phyloP scores from a whole-genome alignment of 2,329 filamentous ascomycete species.

The Macroventuria anomochaeta region DNA sequence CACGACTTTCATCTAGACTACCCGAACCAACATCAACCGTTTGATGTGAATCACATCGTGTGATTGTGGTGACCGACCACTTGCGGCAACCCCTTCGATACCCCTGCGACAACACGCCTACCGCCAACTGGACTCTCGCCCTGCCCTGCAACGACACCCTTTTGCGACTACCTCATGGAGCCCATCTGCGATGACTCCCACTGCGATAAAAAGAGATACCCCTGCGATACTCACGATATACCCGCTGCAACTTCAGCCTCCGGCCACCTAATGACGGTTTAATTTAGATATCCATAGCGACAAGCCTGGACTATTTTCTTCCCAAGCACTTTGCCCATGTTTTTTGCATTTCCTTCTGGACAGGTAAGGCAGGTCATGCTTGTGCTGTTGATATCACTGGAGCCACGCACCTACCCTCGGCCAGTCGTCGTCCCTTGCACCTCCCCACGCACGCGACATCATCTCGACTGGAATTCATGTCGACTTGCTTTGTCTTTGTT shows the following conservation, averaged over 20 bases:
- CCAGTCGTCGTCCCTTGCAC: slow-evolving; percentile 22
- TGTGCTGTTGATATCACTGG: slow-evolving; percentile 23
- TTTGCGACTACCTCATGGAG: slow-evolving; percentile 21
- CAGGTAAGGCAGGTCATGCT: slow-evolving; percentile 32
- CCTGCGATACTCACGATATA: slow-evolving; percentile 5
- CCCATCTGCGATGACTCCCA: slow-evolving; percentile 7
- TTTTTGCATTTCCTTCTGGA: slow-evolving; percentile 12
- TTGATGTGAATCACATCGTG: too few species aligned
- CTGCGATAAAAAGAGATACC: slow-evolving; percentile 2
- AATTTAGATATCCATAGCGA: slow-evolving; percentile 26
- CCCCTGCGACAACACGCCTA: slow-evolving; percentile 9
- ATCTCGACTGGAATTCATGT: not conserved
- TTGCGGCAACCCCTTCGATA: slow-evolving; percentile 6
- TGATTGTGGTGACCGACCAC: slow-evolving; percentile 11
- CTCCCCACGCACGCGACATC: slow-evolving; percentile 20
- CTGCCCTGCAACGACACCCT: slow-evolving; percentile 22
- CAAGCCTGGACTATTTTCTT: slow-evolving; percentile 16
- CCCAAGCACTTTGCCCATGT: slow-evolving; percentile 24
- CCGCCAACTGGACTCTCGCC: slow-evolving; percentile 11
- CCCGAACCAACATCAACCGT: slow-evolving; percentile 23
- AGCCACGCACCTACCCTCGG: slow-evolving; percentile 10
- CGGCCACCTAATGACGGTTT: not conserved
- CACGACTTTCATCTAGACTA: slow-evolving; percentile 21
- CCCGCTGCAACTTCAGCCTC: slow-evolving; percentile 9
- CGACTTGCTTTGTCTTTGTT: not conserved